Conservation (phyloP, 306 rosid genomes). For the Lathyrus aphaca region DNA sequence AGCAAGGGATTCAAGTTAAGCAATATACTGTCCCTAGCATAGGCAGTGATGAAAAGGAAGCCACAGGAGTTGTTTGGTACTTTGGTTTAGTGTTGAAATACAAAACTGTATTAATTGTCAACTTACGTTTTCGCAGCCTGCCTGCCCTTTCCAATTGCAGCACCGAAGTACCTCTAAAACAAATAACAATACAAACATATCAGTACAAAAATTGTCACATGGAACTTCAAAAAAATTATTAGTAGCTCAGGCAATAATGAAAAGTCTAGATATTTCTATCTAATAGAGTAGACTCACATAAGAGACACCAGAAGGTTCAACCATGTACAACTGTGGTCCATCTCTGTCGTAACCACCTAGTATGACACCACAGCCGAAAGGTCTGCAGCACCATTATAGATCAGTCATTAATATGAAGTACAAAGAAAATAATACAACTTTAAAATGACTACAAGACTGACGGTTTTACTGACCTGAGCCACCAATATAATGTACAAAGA, state of each 20-base stretch:
- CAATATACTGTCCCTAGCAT: not conserved
- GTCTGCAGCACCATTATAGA: conserved; percentile 59
- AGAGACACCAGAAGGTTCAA: conserved; percentile 95
- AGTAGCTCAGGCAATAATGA: conserved; percentile 16
- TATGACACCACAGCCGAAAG: conserved; percentile 97
- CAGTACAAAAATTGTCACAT: conserved; percentile 22
- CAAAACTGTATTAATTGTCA: not conserved
- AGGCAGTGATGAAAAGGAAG: not conserved
- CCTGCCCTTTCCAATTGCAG: conserved; percentile 98
- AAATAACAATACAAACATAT: conserved; percentile 41
- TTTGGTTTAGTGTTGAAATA: not conserved
- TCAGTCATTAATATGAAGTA: conserved; percentile 27
- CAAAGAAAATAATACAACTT: conserved; percentile 28
- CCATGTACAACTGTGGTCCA: conserved; percentile 96
- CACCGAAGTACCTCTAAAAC: conserved; percentile 88
- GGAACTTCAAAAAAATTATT: not conserved
- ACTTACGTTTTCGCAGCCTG: conserved; percentile 99
- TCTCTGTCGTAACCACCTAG: conserved; percentile 98
- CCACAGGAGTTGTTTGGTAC: not conserved
- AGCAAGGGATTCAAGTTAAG: conserved; percentile 7
- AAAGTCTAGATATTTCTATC: conserved; percentile 19
- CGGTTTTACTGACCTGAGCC: conserved; percentile 76
- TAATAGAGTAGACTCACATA: conserved; percentile 61
- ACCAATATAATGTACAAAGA: conserved; percentile 96
- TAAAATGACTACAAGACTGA: conserved; percentile 17